A percentile compares a stretch with the other conserved stretches of the same genome.
Conservation (phyloP, 192 early-diverging fungal species). For the Entomortierella chlamydospora region DNA sequence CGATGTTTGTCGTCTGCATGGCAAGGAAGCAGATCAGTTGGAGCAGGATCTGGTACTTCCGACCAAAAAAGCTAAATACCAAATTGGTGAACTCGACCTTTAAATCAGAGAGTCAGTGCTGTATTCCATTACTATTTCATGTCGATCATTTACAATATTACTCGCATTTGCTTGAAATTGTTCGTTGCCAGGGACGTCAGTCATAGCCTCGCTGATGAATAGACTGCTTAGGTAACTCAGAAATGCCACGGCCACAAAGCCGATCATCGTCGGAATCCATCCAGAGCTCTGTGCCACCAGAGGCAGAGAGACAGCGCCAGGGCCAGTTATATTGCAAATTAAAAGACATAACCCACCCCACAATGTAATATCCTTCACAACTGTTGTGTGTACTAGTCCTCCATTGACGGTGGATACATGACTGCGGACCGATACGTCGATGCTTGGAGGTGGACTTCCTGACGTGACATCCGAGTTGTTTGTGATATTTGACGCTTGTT, state of each 20-base stretch:
- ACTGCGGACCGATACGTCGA: constrained; percentile 1
- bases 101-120: no score
- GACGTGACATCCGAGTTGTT: not conserved
- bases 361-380: constrained; percentile 56
- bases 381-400: not conserved
- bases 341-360: constrained; percentile 53
- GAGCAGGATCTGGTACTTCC: constrained; percentile 68
- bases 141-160: not conserved
- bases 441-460: not conserved
- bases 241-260: constrained; percentile 66
- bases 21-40: constrained; percentile 74
- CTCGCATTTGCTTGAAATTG: constrained; percentile 67
- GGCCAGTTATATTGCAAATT: constrained; percentile 59
- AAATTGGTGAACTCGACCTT: constrained; percentile 77
- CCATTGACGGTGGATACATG: not conserved
- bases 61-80: constrained; percentile 73
- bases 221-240: constrained; percentile 70
- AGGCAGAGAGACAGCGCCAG: constrained; percentile 44
- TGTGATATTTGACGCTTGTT: not conserved
- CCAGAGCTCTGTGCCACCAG: constrained; percentile 39
- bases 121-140: no score
- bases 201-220: constrained; percentile 77
- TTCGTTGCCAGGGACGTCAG: constrained; percentile 77
- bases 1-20: constrained; percentile 77
- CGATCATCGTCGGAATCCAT: constrained; percentile 57